Base-by-base conservation (phyloP, 2,329 filamentous ascomycete genomes). In the Simplicillium aogashimaense region DNA sequence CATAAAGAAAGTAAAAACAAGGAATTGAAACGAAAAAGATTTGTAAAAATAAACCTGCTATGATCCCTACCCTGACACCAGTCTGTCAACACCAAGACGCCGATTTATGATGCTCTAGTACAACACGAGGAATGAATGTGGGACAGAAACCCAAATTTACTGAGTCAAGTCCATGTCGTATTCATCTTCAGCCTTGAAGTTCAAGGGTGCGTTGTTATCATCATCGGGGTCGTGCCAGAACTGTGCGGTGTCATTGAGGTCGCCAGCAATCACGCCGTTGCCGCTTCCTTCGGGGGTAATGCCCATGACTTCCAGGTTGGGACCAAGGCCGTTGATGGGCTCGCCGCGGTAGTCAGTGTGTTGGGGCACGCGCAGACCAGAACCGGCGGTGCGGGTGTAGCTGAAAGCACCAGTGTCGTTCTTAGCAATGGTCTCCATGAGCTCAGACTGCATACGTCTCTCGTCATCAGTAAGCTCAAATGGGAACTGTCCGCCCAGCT, bases 101-200 rank as follows among this genome's bases (percentile, higher is more conserved):
- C 41, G 25, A 16, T 39, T 17, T 39, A 43, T 37, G 20, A 25
- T n/a, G 41, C 20, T 25, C 20, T 25, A 18, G n/a, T 35, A 35
- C 13, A 35, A 35, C 15, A 35, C 18, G 20, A 25, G 17, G 16
- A 25, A n/a, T 12, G 7, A 25, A 7, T 20, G n/a, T n/a, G n/a
- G n/a, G 20, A 25, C 20, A 25, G 9, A 25, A 9, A 25, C 20
- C 9, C 20, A 25, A 25, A 35, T 18, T 53, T 61, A 66, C 51
- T 67, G 63, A 42, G 65, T 73, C 48, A 79, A 61, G 49, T 92
- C 86, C 85, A 94, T 94, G 55, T 78, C 79, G 55, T 85, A 94
- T 64, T 95, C 89, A 51, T 95, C 89, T 63, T 95, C 89, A 59
- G 95, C 89, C 62, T 95, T 95, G 65, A 95, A 86, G 57, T 82